Evolutionary conservation across 1,284 basidiomycete species (phyloP), one percentile per base, ranked within the genome.

Genomic region (Puccinia novopanici): DNA sequence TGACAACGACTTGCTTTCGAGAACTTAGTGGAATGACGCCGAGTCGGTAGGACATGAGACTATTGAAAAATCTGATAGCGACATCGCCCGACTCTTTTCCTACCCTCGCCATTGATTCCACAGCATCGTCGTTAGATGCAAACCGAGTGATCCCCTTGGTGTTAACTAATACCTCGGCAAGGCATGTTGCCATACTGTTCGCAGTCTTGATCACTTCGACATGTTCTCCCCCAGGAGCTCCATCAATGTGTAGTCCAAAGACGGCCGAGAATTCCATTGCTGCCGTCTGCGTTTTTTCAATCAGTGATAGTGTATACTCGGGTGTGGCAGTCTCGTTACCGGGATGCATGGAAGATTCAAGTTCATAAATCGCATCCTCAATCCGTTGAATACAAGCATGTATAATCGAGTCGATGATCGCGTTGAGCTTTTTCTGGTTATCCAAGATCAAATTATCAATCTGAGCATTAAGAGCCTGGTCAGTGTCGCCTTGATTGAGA

Each of bases 181-280:
- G 88, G 12, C 93, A 91, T 86, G 99, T 97, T 0, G 96, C 95
- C 80, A 98, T 91, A 85, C 97, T 94, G 87, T 98, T 99, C 82
- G 96, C 94, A 65, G 92, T 90, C 87, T 98, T 98, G 89, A 99
- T 99, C 77, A 99, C 97, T 77, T 97, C 94, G 82, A 99, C 97
- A 84, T 99, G 91, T 82, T 98, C 93, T 54, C 94, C 94, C 61
- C 96, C 96, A 52, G 89, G 88, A 84, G 98, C 94, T 55, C 92
- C 93, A 79, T 91, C 90, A 27, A 99, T 89, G 87, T 94, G 94
- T 19, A 97, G 89, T 86, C 94, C 94, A 88, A 95, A 99, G 73
- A 95, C 89, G 30, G 93, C 93, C 15, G 95, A 95, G 85, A 99
- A 99, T 85, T 99, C 96, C 82, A 91, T 98, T 22, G 94, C 93